phyloP scores from a whole-genome alignment of 306 rosid genomes.

The Castanea sativa region DNA sequence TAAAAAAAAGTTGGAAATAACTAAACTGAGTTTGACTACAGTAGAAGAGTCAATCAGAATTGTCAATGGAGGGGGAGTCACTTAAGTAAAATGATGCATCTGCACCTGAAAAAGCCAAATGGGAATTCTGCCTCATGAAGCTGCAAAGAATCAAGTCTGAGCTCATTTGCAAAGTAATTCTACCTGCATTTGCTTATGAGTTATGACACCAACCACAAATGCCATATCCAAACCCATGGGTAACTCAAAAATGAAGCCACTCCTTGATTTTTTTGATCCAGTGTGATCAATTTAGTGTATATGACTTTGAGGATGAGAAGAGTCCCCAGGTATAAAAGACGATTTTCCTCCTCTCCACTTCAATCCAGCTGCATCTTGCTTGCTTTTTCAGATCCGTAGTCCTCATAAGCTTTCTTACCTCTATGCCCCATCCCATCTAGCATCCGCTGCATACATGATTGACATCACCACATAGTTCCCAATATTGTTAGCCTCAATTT shows the following conservation, averaged over 20 bases:
- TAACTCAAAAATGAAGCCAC: constrained; percentile 30
- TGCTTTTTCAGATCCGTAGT: constrained; percentile 68
- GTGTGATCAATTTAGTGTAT: constrained; percentile 36
- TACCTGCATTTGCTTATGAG: constrained; percentile 6
- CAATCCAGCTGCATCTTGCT: constrained; percentile 95
- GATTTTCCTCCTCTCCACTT: constrained; percentile 59
- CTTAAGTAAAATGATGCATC: background rate
- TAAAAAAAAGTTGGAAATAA: background rate
- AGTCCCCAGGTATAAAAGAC: constrained; percentile 71
- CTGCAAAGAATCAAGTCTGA: background rate
- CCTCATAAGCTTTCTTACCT: constrained; percentile 66
- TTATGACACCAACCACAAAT: constrained; percentile 6
- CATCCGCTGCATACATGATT: constrained; percentile 73
- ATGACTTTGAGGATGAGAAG: constrained; percentile 75
- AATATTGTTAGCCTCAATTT: constrained; percentile 55
- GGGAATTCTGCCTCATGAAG: background rate
- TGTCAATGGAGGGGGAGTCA: background rate
- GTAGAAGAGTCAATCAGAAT: background rate
- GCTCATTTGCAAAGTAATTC: background rate
- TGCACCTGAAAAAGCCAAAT: background rate
- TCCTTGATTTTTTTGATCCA: constrained; percentile 50
- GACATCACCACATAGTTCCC: constrained; percentile 85
- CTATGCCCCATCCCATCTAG: constrained; percentile 76
- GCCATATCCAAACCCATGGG: constrained; percentile 1
- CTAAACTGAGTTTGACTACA: background rate